Evolutionary conservation across 805 yeast genomes (phyloP).

Genomic region (Starmerella apicola): DNA sequence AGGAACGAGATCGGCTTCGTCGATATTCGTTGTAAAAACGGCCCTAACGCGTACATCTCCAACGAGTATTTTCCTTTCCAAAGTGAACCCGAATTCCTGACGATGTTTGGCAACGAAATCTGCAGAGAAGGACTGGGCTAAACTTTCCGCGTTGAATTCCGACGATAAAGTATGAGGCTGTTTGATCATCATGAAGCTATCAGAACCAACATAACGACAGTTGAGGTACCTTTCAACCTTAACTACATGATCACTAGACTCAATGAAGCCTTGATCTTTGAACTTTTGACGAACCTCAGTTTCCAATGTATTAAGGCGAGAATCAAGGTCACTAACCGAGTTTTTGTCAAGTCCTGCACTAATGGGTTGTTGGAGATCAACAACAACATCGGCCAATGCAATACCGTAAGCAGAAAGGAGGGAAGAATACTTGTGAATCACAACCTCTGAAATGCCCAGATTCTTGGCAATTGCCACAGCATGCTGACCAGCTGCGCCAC

Average conservation of each 20-base stretch:
- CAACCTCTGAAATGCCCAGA: slow-evolving; percentile 54
- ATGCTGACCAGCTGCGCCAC: slow-evolving; percentile 93
- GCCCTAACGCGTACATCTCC: slow-evolving; percentile 68
- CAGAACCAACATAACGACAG: slow-evolving; percentile 79
- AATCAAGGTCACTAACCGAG: slow-evolving; percentile 29
- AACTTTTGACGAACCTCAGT: slow-evolving; percentile 34
- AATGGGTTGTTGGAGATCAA: slow-evolving; percentile 66
- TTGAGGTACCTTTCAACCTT: slow-evolving; percentile 55
- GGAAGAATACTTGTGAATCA: slow-evolving; percentile 73
- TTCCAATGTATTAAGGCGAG: slow-evolving; percentile 36
- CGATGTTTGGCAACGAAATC: slow-evolving; percentile 45
- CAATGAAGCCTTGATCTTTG: slow-evolving; percentile 41
- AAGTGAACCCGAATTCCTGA: slow-evolving; percentile 62
- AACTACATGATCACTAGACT: slow-evolving; percentile 29
- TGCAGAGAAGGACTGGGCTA: slow-evolving; percentile 20
- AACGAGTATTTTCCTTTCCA: slow-evolving; percentile 47
- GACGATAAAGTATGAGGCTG: neutral
- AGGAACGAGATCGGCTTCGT: slow-evolving; percentile 7
- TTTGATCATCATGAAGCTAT: slow-evolving; percentile 64
- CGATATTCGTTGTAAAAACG: slow-evolving; percentile 14
- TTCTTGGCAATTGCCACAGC: slow-evolving; percentile 64
- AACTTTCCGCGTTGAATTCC: neutral
- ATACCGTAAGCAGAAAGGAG: slow-evolving; percentile 81
- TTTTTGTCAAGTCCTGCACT: slow-evolving; percentile 32
- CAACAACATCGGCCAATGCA: slow-evolving; percentile 73